These are phyloP conservation scores for Xylaria nigripes DNA, from an alignment of 495 filamentous ascomycete genomes.

Conservation along the genomic window DNA sequence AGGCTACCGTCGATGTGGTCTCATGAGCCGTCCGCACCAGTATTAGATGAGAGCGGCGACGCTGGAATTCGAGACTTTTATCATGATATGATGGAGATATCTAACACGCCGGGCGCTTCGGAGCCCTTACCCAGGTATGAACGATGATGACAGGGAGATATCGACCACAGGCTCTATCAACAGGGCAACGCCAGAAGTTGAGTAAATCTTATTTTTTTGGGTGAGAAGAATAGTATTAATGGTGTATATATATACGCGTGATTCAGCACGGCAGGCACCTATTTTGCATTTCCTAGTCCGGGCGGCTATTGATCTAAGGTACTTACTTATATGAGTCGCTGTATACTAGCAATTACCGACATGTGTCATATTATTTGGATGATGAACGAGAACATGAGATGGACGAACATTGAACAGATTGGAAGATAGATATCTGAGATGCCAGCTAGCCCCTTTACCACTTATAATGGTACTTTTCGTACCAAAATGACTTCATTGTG, in stretches of 20 bases:
- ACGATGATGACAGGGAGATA: conserved; percentile 18
- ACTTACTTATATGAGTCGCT: neutral
- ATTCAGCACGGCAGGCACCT: neutral
- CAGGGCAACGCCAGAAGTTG: neutral
- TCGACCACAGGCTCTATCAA: neutral
- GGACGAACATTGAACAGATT: conserved; percentile 1
- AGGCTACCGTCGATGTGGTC: conserved; percentile 2
- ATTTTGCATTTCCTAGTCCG: conserved; percentile 2
- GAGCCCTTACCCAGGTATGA: conserved; percentile 42
- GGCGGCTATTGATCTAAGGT: neutral
- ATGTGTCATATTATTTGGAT: neutral
- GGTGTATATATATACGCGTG: conserved; percentile 1
- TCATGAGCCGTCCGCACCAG: conserved; percentile 55
- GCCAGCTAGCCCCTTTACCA: neutral
- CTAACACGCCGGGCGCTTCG: conserved; percentile 7
- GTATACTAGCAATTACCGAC: conserved; percentile 2
- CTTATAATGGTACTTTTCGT: neutral
- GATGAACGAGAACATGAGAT: conserved; percentile 4
- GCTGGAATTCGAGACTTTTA: conserved; percentile 33
- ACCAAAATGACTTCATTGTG: neutral
- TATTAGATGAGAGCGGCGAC: conserved; percentile 56
- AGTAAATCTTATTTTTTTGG: neutral
- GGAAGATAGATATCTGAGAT: neutral
- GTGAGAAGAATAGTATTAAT: neutral
- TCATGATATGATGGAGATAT: conserved; percentile 17